Base-by-base conservation (phyloP, 257 asterid species). In the Plantago elongata region DNA sequence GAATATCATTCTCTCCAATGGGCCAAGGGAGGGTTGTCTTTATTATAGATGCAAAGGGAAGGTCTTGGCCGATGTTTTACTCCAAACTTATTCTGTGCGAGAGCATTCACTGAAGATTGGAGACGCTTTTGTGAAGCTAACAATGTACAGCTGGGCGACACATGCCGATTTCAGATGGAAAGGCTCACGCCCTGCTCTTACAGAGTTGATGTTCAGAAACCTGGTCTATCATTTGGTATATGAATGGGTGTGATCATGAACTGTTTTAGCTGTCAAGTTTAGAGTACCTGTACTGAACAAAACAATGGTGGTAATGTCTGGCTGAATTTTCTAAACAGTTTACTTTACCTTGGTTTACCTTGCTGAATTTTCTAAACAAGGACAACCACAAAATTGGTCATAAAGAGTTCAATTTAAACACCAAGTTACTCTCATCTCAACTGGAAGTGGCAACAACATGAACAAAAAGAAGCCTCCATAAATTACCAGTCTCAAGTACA, bases 31-130 rank as follows among this genome's bases (percentile, higher is more conserved):
- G 38, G 68, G 37, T 69, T 42, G 72, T 80, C 9, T 66, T 13
- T 67, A 70, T 80, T 51, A 69, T 67, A 61, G 75, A 52, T 60
- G 42, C 85, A 11, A 27, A 3, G 5, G 57, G 66, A 59, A 63
- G 66, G 72, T 63, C 69, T 9, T 63, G 67, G 75, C 82, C 78
- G 5, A 54, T 77, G 46, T 40, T 65, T 29, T 61, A 66, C 68
- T 68, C 9, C 0, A 62, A 62, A 51, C 7, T 14, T 16, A 44
- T 16, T 3, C 4, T 47, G 14, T 40, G 27, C 62, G 4, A 69
- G 49, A 51, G 75, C 67, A 13, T 68, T 79, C 29, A 60, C 70
- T 13, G 43, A 1, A 7, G 62, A 71, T 16, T 80, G 85, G 85
- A 47, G 0, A 5, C 8, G 10, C 1, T 74, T 76, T 38, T 73